These are phyloP conservation scores for Murraya koenigii DNA, from an alignment of 345 rosid species.

Conservation along the genomic window DNA sequence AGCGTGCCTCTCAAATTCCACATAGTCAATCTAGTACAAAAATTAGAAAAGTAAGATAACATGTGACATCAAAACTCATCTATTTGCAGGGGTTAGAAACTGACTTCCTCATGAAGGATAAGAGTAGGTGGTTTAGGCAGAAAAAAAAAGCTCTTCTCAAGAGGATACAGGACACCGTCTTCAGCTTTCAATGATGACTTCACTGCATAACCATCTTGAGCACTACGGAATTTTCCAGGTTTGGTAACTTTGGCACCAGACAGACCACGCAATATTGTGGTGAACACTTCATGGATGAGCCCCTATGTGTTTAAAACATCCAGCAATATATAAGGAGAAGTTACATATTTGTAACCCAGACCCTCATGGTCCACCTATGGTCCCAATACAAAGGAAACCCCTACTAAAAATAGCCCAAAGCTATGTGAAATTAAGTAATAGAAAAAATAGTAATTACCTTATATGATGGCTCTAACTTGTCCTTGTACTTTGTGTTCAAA, in stretches of 20 bases:
- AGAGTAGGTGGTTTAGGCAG: constrained; percentile 98
- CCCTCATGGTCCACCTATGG: not conserved
- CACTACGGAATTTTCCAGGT: constrained; percentile 96
- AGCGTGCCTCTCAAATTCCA: constrained; percentile 98
- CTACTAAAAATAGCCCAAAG: not conserved
- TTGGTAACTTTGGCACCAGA: constrained; percentile 96
- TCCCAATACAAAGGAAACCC: not conserved
- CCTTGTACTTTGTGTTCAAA: constrained; percentile 81
- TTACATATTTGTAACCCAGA: constrained; percentile 9
- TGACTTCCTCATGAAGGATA: constrained; percentile 96
- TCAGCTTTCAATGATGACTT: constrained; percentile 97
- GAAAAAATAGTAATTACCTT: constrained; percentile 46
- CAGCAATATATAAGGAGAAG: constrained; percentile 1
- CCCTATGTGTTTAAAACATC: constrained; percentile 47
- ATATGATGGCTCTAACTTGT: constrained; percentile 72
- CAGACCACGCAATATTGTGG: constrained; percentile 78
- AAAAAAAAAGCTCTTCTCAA: constrained; percentile 96
- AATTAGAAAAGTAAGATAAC: not conserved
- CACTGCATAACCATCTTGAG: constrained; percentile 97
- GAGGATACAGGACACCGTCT: constrained; percentile 94
- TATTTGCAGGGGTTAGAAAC: not conserved
- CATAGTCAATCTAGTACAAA: constrained; percentile 72
- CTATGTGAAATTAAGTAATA: not conserved
- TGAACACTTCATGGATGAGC: constrained; percentile 91
- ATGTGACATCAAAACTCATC: not conserved